These are phyloP conservation scores for Glarea lozoyensis DNA, from an alignment of 495 filamentous ascomycete species.

Conservation along the genomic window DNA sequence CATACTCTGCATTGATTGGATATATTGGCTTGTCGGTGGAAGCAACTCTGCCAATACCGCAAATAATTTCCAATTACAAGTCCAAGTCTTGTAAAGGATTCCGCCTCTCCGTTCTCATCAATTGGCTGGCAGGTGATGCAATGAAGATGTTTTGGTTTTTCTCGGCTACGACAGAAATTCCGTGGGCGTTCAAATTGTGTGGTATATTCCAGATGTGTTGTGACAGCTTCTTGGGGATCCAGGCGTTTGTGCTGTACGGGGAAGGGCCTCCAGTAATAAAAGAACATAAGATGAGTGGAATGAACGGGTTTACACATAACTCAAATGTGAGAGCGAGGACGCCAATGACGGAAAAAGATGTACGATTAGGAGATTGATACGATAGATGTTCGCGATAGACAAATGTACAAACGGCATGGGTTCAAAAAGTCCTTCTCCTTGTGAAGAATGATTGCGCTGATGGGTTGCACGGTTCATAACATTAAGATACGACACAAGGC, in stretches of 20 bases:
- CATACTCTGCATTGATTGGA: conserved; percentile 67
- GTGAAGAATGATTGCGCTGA: no score
- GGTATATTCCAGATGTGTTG: conserved; percentile 86
- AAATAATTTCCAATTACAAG: conserved; percentile 72
- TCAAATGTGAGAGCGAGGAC: no score
- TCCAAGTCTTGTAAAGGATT: conserved; percentile 83
- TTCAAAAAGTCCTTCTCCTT: no score
- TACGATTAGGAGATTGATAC: conserved; percentile 15
- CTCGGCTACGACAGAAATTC: conserved; percentile 60
- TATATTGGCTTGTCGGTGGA: conserved; percentile 82
- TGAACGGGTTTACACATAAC: conserved; percentile 8
- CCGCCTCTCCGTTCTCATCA: conserved; percentile 71
- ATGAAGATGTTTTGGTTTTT: conserved; percentile 98
- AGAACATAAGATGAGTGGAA: conserved; percentile 11
- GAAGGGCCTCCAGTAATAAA: conserved; percentile 28
- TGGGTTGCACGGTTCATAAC: no score
- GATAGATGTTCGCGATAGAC: no score
- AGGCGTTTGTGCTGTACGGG: conserved; percentile 82
- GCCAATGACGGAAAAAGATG: conserved; percentile 17
- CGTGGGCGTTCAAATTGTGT: conserved; percentile 83
- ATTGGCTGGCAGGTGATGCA: conserved; percentile 83
- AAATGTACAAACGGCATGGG: background rate
- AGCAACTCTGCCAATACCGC: conserved; percentile 81
- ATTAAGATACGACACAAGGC: no score
- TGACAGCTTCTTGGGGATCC: conserved; percentile 73